phyloP scores from a whole-genome alignment of 2,329 filamentous ascomycete genomes.

The Juglanconis juglandina region DNA sequence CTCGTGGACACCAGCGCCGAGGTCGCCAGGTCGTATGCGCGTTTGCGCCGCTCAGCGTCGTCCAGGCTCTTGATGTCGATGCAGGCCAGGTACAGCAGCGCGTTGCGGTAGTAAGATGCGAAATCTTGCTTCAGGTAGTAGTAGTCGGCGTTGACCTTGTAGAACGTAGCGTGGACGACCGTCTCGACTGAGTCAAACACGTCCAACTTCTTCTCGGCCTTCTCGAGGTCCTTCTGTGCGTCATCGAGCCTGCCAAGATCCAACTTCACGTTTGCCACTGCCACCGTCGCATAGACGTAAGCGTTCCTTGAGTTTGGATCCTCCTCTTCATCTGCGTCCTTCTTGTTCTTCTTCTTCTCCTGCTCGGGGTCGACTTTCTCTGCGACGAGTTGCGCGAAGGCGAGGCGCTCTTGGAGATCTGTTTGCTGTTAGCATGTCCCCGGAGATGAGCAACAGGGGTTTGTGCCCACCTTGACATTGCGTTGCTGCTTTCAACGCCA shows the following conservation, averaged over 20 bases:
- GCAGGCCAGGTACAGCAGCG: constrained; percentile 94
- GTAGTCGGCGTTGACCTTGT: constrained; percentile 91
- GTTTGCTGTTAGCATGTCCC: constrained; percentile 9
- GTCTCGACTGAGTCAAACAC: constrained; percentile 93
- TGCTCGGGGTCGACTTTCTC: constrained; percentile 87
- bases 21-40: constrained; percentile 89
- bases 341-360: constrained; percentile 22
- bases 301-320: constrained; percentile 73
- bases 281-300: constrained; percentile 88
- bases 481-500: constrained; percentile 82
- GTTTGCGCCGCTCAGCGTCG: constrained; percentile 69
- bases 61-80: constrained; percentile 77
- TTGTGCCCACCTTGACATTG: constrained; percentile 68
- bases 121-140: constrained; percentile 93
- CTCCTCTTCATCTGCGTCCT: constrained; percentile 19
- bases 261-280: constrained; percentile 83
- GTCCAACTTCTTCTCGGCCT: constrained; percentile 83
- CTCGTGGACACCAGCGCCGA: constrained; percentile 88
- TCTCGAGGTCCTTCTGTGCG: constrained; percentile 80
- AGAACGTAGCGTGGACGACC: constrained; percentile 93
- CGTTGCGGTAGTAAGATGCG: constrained; percentile 94
- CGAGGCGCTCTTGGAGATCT: constrained; percentile 84
- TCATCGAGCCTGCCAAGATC: constrained; percentile 75
- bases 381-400: constrained; percentile 78
- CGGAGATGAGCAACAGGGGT: no score